These are phyloP conservation scores for Theobroma grandiflorum DNA, from an alignment of 441 rosid species.

Conservation along the genomic window DNA sequence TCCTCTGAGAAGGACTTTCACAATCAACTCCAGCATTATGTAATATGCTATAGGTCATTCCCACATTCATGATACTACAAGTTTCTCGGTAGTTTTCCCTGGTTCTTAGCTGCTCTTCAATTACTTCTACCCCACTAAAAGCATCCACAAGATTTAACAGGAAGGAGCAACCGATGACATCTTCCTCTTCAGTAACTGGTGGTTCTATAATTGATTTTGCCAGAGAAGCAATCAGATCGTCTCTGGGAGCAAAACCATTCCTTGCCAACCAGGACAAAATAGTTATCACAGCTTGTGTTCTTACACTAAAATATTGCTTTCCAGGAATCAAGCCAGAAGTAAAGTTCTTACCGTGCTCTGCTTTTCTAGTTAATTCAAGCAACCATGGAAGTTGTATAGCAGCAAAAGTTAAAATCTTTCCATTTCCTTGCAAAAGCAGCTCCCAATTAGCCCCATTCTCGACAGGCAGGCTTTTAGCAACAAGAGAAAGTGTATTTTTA, in stretches of 20 bases:
- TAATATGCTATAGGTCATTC: conserved; percentile 86
- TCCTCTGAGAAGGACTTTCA: conserved; percentile 74
- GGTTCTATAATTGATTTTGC: conserved; percentile 88
- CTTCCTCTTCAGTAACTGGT: conserved; percentile 90
- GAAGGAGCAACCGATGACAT: conserved; percentile 81
- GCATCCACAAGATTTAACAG: conserved; percentile 92
- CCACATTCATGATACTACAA: conserved; percentile 91
- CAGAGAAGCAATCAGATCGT: conserved; percentile 74
- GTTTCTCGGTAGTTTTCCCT: conserved; percentile 86
- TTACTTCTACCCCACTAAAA: conserved; percentile 87
- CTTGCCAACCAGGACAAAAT: conserved; percentile 91
- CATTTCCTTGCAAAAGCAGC: conserved; percentile 71
- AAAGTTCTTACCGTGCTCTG: conserved; percentile 51
- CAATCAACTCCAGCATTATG: conserved; percentile 89
- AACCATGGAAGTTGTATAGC: conserved; percentile 91
- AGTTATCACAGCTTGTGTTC: conserved; percentile 68
- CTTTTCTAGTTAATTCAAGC: conserved; percentile 74
- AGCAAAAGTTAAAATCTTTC: conserved; percentile 80
- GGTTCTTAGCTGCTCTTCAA: conserved; percentile 89
- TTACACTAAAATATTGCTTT: conserved; percentile 69
- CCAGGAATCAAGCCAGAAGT: conserved; percentile 60
- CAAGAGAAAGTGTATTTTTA: conserved; percentile 57
- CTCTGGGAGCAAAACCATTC: conserved; percentile 93
- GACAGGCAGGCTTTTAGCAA: conserved; percentile 72
- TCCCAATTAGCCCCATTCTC: conserved; percentile 67